Percentiles rank a stretch among this genome's conserved stretches.
Evolutionary conservation across 202 grass and related monocot species (phyloP).

Genomic region (Saccharum hybrid): DNA sequence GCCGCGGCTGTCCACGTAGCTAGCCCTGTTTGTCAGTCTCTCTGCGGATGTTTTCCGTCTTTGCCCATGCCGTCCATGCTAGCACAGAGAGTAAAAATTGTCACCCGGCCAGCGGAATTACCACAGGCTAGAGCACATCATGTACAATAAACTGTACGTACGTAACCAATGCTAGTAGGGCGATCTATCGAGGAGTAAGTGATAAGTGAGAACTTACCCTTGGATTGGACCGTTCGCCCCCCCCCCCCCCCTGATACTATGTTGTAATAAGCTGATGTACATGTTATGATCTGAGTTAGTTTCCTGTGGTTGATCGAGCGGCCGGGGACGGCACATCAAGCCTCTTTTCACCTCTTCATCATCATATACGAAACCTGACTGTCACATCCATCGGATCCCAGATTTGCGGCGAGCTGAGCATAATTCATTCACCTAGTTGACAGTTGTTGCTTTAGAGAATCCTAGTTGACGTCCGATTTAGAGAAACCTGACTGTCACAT

Average conservation of each 20-base stretch:
- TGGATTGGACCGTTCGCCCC: neutral
- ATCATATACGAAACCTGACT: neutral
- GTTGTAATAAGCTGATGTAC: neutral
- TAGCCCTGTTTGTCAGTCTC: neutral
- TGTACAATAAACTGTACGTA: too few species aligned
- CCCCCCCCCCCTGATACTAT: too few species aligned
- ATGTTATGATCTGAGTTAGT: neutral
- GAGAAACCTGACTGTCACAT: too few species aligned
- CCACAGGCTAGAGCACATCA: too few species aligned
- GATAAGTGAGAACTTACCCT: too few species aligned
- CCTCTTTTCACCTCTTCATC: neutral
- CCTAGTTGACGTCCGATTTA: too few species aligned
- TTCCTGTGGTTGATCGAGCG: neutral
- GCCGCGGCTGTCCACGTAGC: constrained; percentile 1
- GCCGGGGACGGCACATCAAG: neutral
- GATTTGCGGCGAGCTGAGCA: neutral
- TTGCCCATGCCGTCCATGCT: neutral
- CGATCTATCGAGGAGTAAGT: too few species aligned
- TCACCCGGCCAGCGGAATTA: too few species aligned
- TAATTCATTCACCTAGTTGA: too few species aligned
- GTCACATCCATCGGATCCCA: neutral
- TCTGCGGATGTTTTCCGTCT: neutral
- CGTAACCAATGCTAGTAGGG: too few species aligned
- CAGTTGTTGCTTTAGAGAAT: too few species aligned
- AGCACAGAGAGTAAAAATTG: too few species aligned